Base-by-base conservation (phyloP, 75 land plant species). In the Pinus tabuliformis region DNA sequence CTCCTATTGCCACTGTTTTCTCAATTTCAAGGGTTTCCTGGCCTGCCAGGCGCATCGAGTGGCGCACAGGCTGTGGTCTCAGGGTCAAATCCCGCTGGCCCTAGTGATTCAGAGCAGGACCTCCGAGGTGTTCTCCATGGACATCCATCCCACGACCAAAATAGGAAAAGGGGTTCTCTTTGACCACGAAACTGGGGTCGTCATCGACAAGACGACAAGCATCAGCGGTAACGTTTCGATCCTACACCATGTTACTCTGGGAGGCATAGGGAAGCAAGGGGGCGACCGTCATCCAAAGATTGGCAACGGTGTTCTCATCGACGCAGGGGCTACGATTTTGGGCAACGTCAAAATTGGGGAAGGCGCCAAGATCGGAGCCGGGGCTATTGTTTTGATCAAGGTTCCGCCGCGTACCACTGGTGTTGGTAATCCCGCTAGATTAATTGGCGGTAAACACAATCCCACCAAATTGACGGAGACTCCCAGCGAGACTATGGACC, bases 321-420 rank as follows among this genome's bases (percentile, higher is more conserved):
- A 89, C 2, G 93, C 91, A 11, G 91, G 93, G 22, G 93, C 93
- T 26, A 91, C 83, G 58, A 84, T 91, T 18, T 81, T 91, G 6
- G 91, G 91, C 37, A 85, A 85, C 73, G 82, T 91, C 7, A 80
- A 20, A 21, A 86, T 91, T 49, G 93, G 93, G 13, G 92, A 86
- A 9, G 91, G 91, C 21, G 91, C 93, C 7, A 91, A 91, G 83
- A 91, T 91, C 37, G 91, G 91, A 59, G 93, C 91, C 4, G 84
- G 89, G 14, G 85, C 93, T 8, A 76, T 91, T 37, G 93, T 91
- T 61, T 75, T 91, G 33, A 91, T 79, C 57, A 85, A 91, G 36
- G 92, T 91, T 77, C 91, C 93, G 14, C 79, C 89, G 24, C 86
- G 80, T 75, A 84, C 89, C 13, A 91, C 93, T 17, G 93, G 91